phyloP scores from a whole-genome alignment of 768 basidiomycete species.

The Botryobasidium botryosum region DNA sequence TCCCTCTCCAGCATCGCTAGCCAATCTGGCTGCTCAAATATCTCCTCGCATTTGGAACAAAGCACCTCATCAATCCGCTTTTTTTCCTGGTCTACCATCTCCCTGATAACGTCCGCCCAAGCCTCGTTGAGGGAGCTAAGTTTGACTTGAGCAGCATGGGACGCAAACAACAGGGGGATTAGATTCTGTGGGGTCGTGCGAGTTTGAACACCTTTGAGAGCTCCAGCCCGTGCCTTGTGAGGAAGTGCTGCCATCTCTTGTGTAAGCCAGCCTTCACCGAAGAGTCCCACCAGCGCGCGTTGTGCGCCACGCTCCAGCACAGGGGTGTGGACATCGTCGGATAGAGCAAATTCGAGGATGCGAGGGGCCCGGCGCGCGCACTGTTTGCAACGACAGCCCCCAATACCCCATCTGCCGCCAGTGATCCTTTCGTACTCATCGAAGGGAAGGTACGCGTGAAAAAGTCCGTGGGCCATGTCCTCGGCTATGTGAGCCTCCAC shows the following conservation, averaged over 20 bases:
- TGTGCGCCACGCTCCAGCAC: conserved; percentile 55
- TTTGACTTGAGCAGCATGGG: conserved; percentile 43
- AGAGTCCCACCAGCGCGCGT: conserved; percentile 62
- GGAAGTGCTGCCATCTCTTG: conserved; percentile 60
- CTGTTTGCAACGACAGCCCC: conserved; percentile 70
- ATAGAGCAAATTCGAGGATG: conserved; percentile 63
- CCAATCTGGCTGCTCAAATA: conserved; percentile 58
- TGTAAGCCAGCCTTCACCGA: conserved; percentile 80
- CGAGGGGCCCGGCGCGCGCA: conserved; percentile 68
- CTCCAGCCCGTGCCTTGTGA: conserved; percentile 41
- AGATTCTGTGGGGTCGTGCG: conserved; percentile 49
- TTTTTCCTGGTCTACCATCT: conserved; percentile 49
- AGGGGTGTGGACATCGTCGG: conserved; percentile 60
- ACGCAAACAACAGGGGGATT: conserved; percentile 49
- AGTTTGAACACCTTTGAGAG: conserved; percentile 59
- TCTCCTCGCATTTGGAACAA: conserved; percentile 38
- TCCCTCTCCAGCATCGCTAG: conserved; percentile 55
- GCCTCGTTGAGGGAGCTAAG: conserved; percentile 38
- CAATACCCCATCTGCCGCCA: conserved; percentile 61
- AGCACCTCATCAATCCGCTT: conserved; percentile 46
- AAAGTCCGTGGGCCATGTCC: conserved; percentile 83
- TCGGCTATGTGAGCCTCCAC: conserved; percentile 66
- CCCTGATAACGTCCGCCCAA: conserved; percentile 50
- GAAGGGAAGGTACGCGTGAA: conserved; percentile 68
- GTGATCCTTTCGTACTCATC: conserved; percentile 62